Evolutionary conservation across 257 asterid genomes (phyloP), one percentile per base, ranked within the genome.

Genomic region (Solanum pimpinellifolium): DNA sequence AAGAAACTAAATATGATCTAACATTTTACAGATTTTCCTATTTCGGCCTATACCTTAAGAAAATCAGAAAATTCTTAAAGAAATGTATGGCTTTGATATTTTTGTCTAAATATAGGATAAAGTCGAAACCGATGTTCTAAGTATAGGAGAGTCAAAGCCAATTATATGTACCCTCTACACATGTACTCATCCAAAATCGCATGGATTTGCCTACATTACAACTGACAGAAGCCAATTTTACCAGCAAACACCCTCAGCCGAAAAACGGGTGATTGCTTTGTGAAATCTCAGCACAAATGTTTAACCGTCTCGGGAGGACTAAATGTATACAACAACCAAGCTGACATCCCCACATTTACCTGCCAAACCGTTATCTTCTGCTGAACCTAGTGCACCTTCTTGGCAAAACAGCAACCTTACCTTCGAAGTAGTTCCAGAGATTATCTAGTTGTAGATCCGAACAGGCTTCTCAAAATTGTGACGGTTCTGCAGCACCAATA

Each of bases 401-500:
- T 85, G 37, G 66, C 83, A 70, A 49, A 72, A 85, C 20, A 27
- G 70, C 76, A 85, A 6, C 33, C 81, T 35, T 69, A 33, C 66
- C 69, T 29, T 47, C 8, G 66, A 84, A 18, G 87, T 47, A 42
- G 44, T 60, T 37, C 42, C 23, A 49, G 11, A 21, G 69, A 80
- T 86, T 83, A 84, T 73, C 91, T 93, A 95, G 85, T 93, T 93
- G 90, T 93, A 95, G 88, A 95, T 95, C 90, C 89, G 91, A 87
- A 95, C 96, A 23, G 96, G 94, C 88, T 93, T 95, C 90, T 95
- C 98, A 84, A 76, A 93, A 27, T 92, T 88, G 88, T 93, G 97
- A 20, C 97, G 97, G 85, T 91, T 93, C 98, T 95, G 94, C 91
- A 92, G 88, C 41, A 82, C 81, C 83, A 87, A 89, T 86, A 41